Evolutionary conservation across 1,284 basidiomycete species (phyloP).

Genomic region (Ceratorhiza oryzae-sativae): DNA sequence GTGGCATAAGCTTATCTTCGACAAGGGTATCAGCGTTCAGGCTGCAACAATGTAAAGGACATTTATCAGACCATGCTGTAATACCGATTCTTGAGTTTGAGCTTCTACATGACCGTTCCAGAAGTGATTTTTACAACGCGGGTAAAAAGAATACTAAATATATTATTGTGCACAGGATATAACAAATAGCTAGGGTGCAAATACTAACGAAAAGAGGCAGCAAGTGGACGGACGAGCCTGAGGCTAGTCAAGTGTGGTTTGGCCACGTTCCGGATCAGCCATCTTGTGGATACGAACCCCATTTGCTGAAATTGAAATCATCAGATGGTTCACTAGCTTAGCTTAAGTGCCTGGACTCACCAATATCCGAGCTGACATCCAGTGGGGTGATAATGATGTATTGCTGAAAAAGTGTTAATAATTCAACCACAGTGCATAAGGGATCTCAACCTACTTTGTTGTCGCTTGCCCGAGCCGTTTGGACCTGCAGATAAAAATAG

Average conservation of each 20-base stretch:
- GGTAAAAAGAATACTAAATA: too few relatives aligned
- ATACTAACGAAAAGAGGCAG: too few relatives aligned
- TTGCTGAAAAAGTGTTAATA: conserved; percentile 58
- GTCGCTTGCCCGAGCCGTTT: conserved; percentile 82
- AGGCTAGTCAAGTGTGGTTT: conserved; percentile 6
- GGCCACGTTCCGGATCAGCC: conserved; percentile 66
- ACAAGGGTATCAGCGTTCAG: too few relatives aligned
- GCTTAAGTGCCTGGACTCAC: neutral
- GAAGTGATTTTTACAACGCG: too few relatives aligned
- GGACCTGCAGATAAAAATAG: conserved; percentile 64
- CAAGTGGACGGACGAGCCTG: too few relatives aligned
- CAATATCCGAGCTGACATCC: conserved; percentile 42
- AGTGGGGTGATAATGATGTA: conserved; percentile 90
- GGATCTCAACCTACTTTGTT: conserved; percentile 54
- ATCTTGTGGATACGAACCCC: conserved; percentile 74
- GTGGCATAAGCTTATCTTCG: neutral
- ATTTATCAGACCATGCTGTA: too few relatives aligned
- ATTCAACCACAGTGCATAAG: neutral
- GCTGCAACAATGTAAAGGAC: too few relatives aligned
- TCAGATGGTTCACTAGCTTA: conserved; percentile 8
- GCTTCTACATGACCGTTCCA: too few relatives aligned
- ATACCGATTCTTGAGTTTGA: too few relatives aligned
- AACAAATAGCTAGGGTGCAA: too few relatives aligned
- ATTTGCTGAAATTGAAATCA: conserved; percentile 50
- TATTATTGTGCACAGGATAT: neutral